phyloP scores from a whole-genome alignment of 305 asterid species.

The Fraxinus nigra region DNA sequence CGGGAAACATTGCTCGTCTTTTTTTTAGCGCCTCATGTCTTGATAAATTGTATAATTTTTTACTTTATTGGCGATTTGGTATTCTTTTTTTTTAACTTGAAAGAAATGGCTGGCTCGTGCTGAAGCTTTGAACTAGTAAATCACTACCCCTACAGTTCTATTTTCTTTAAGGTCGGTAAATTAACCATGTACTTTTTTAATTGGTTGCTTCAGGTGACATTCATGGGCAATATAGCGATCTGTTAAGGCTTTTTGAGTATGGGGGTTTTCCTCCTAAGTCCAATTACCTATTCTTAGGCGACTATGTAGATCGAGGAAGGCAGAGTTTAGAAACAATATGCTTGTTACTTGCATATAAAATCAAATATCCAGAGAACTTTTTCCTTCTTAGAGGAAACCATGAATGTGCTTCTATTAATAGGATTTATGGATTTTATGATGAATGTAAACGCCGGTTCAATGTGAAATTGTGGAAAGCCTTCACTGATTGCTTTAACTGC shows the following conservation, averaged over 20 bases:
- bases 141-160: constrained; percentile 5
- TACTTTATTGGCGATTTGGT: not conserved
- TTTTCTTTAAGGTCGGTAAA: constrained; percentile 12
- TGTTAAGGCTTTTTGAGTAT: constrained; percentile 60
- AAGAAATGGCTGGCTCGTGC: not conserved
- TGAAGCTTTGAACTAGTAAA: constrained; percentile 14
- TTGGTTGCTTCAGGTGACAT: constrained; percentile 46
- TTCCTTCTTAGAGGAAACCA: constrained; percentile 65
- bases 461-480: constrained; percentile 59
- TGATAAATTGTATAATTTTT: not conserved
- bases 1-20: not conserved
- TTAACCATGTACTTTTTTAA: constrained; percentile 3
- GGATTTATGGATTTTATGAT: constrained; percentile 62
- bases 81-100: constrained; percentile 13
- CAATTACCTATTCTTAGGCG: constrained; percentile 58
- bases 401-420: constrained; percentile 57
- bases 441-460: constrained; percentile 62
- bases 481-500: constrained; percentile 59
- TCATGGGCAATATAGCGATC: constrained; percentile 65
- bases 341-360: constrained; percentile 57
- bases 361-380: constrained; percentile 57
- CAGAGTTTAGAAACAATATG: constrained; percentile 66
- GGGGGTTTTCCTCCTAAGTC: constrained; percentile 63
- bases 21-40: not conserved
- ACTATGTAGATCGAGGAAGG: constrained; percentile 59